Percentiles rank a stretch among this genome's conserved stretches.
These are phyloP conservation scores for Ganoderma leucocontextum DNA, from an alignment of 1,284 basidiomycete genomes.

Conservation along the genomic window DNA sequence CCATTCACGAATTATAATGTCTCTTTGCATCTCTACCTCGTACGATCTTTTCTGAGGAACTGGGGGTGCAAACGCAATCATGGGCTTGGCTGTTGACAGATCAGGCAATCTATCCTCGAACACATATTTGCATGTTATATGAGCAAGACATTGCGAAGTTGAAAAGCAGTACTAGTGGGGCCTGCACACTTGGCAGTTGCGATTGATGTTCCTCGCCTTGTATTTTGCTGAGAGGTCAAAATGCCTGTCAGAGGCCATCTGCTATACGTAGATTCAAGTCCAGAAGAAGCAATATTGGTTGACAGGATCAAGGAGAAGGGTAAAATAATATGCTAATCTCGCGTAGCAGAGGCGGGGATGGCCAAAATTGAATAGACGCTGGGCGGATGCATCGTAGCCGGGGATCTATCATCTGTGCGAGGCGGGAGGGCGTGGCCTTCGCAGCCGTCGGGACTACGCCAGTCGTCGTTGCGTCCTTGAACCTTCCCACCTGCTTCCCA, in stretches of 20 bases:
- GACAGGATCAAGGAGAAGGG: background rate
- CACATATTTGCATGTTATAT: background rate
- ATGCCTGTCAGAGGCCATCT: background rate
- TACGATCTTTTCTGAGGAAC: background rate
- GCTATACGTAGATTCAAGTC: background rate
- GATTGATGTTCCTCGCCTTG: background rate
- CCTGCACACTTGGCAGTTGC: background rate
- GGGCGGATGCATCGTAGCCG: conserved; percentile 29
- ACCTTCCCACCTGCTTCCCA: conserved; percentile 11
- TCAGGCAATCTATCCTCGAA: background rate
- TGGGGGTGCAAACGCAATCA: background rate
- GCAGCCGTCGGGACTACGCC: background rate
- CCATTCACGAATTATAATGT: conserved; percentile 28
- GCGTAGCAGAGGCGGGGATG: conserved; percentile 8
- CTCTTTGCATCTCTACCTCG: conserved; percentile 8
- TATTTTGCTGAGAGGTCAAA: background rate
- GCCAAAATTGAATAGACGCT: conserved; percentile 36
- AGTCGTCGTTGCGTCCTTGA: conserved; percentile 7
- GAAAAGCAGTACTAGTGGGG: background rate
- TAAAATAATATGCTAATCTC: background rate
- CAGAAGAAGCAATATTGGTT: background rate
- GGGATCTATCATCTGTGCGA: conserved; percentile 17
- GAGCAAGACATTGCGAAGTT: background rate
- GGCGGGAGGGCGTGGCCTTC: conserved; percentile 4
- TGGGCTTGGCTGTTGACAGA: background rate